Conservation (phyloP, 2,329 filamentous ascomycete genomes). For the Graphiopsis chlorocephala region DNA sequence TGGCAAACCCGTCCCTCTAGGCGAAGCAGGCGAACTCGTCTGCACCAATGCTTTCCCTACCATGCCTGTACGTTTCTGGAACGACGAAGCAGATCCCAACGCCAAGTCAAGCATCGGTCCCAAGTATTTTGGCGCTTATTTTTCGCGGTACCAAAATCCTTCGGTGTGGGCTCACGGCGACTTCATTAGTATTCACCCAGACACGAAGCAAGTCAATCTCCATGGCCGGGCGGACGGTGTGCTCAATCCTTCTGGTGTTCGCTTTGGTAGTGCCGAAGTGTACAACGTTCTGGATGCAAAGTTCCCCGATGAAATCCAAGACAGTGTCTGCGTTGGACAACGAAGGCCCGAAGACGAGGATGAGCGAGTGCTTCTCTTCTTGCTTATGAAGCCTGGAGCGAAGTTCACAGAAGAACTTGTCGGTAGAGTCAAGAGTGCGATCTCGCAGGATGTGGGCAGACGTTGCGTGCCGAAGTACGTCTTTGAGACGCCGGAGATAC, state of each 20-base stretch:
- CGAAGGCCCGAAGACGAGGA: slow-evolving; percentile 59
- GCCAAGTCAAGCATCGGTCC: slow-evolving; percentile 29
- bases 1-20: slow-evolving; percentile 55
- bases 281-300: slow-evolving; percentile 69
- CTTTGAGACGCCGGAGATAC: slow-evolving; percentile 78
- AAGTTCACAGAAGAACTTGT: slow-evolving; percentile 57
- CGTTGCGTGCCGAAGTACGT: slow-evolving; percentile 75
- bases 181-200: slow-evolving; percentile 69
- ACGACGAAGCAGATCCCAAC: slow-evolving; percentile 28
- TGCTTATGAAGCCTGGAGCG: slow-evolving; percentile 58
- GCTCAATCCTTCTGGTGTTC: slow-evolving; percentile 72
- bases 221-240: slow-evolving; percentile 74
- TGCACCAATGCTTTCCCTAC: slow-evolving; percentile 69
- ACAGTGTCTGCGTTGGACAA: slow-evolving; percentile 79
- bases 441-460: slow-evolving; percentile 64
- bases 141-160: slow-evolving; percentile 45
- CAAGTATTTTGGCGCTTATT: slow-evolving; percentile 48
- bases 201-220: slow-evolving; percentile 63
- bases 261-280: slow-evolving; percentile 78
- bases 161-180: slow-evolving; percentile 79
- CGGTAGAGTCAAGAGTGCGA: slow-evolving; percentile 59
- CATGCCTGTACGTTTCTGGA: slow-evolving; percentile 58
- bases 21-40: slow-evolving; percentile 72
- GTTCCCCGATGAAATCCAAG: slow-evolving; percentile 62
- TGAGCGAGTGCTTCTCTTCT: slow-evolving; percentile 59